phyloP scores from a whole-genome alignment of 257 asterid species.

The Catharanthus roseus region DNA sequence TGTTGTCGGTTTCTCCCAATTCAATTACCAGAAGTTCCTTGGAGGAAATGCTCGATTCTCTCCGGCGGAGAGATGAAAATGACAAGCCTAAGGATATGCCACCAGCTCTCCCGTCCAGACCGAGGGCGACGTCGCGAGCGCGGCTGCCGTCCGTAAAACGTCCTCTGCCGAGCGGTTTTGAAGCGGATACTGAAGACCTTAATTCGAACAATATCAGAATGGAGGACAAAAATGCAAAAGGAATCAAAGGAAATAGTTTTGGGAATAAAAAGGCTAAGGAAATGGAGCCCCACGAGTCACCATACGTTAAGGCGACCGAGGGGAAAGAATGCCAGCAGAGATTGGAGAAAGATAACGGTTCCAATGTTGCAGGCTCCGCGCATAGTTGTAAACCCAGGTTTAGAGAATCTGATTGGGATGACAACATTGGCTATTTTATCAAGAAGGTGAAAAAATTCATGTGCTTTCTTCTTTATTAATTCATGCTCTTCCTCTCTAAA shows the following conservation, averaged over 20 bases:
- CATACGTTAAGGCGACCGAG: slow-evolving; percentile 26
- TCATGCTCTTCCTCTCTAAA: background rate
- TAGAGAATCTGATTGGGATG: slow-evolving; percentile 43
- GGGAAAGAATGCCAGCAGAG: slow-evolving; percentile 21
- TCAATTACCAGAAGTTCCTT: slow-evolving; percentile 68
- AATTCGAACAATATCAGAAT: slow-evolving; percentile 17
- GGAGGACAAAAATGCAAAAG: slow-evolving; percentile 20
- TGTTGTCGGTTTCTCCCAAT: slow-evolving; percentile 61
- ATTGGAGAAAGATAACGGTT: slow-evolving; percentile 28
- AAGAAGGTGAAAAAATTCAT: slow-evolving; percentile 38
- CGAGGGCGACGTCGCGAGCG: slow-evolving; percentile 49
- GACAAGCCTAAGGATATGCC: slow-evolving; percentile 65
- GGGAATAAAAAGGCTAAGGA: slow-evolving; percentile 43
- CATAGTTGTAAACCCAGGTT: slow-evolving; percentile 30
- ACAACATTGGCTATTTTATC: slow-evolving; percentile 51
- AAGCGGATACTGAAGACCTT: slow-evolving; percentile 25
- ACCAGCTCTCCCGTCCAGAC: slow-evolving; percentile 85
- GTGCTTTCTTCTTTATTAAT: background rate
- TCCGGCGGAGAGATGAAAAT: slow-evolving; percentile 51
- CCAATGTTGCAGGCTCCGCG: slow-evolving; percentile 21
- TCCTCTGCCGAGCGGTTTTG: slow-evolving; percentile 36
- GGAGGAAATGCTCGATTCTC: slow-evolving; percentile 90
- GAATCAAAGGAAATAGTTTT: slow-evolving; percentile 33
- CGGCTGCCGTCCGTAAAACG: slow-evolving; percentile 68
- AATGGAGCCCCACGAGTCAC: slow-evolving; percentile 42